These are phyloP conservation scores for Berberis thunbergii DNA, from an alignment of 164 flowering plant species.

Conservation along the genomic window DNA sequence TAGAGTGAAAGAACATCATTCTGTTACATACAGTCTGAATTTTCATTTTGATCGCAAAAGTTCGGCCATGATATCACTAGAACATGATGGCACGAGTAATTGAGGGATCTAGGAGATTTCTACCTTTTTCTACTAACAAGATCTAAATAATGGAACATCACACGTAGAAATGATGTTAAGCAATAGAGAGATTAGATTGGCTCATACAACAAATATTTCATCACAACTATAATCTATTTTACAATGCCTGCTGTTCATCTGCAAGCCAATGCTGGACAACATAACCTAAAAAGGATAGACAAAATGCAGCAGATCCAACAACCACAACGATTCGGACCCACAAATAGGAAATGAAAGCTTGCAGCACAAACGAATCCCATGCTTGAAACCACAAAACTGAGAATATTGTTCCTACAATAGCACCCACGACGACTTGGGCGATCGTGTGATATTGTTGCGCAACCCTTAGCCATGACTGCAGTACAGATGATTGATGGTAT, in stretches of 20 bases:
- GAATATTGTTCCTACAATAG: conserved; percentile 46
- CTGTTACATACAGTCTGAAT: no score
- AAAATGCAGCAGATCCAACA: conserved; percentile 29
- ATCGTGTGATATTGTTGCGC: conserved; percentile 61
- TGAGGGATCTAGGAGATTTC: no score
- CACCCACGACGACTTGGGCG: conserved; percentile 78
- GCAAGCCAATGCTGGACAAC: conserved; percentile 47
- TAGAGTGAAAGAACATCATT: no score
- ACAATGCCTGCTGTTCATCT: conserved; percentile 21
- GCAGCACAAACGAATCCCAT: conserved; percentile 47
- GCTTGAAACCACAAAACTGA: conserved; percentile 55
- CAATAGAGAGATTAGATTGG: no score
- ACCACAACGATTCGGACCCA: conserved; percentile 44
- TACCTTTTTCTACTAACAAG: no score
- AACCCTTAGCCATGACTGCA: conserved; percentile 91
- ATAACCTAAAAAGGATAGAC: conserved; percentile 36
- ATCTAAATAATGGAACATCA: no score
- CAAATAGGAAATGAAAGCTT: conserved; percentile 42
- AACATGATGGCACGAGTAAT: no score
- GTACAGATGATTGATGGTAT: conserved; percentile 6
- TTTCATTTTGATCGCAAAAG: no score
- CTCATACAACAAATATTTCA: no score
- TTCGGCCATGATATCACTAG: no score
- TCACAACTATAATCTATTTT: background rate
- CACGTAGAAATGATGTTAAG: no score